phyloP scores from a whole-genome alignment of 2,329 filamentous ascomycete species.

The Acrocalymma vagum region DNA sequence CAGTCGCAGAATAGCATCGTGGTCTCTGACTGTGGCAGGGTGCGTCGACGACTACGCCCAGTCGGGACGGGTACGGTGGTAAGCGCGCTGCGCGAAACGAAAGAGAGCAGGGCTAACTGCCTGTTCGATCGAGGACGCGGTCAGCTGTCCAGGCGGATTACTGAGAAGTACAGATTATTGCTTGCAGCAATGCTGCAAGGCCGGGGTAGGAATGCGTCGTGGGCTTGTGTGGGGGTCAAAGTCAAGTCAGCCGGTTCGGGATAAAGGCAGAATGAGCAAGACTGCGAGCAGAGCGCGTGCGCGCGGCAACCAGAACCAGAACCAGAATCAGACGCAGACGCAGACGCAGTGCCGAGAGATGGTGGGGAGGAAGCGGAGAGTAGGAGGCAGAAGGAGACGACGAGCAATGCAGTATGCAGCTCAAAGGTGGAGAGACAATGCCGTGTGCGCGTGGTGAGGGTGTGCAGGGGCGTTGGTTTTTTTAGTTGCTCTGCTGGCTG shows the following conservation, averaged over 20 bases:
- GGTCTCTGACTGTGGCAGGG: slow-evolving; percentile 31
- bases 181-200: slow-evolving; percentile 17
- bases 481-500: too few relatives aligned
- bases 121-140: slow-evolving; percentile 4
- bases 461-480: too few relatives aligned
- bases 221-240: not conserved
- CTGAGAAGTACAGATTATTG: slow-evolving; percentile 10
- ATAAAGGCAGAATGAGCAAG: slow-evolving; percentile 1
- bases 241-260: slow-evolving; percentile 5
- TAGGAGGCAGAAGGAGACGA: slow-evolving; percentile 7
- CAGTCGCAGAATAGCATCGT: slow-evolving; percentile 40
- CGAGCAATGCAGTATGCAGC: slow-evolving; percentile 19
- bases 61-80: slow-evolving; percentile 31
- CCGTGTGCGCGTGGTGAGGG: slow-evolving; percentile 3
- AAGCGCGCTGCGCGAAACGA: slow-evolving; percentile 41
- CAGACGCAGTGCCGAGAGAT: not conserved
- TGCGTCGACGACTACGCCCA: slow-evolving; percentile 28
- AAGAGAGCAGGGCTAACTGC: too few relatives aligned
- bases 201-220: slow-evolving; percentile 3
- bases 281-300: too few relatives aligned
- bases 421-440: too few relatives aligned
- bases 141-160: slow-evolving; percentile 19
- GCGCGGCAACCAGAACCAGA: too few relatives aligned
- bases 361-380: slow-evolving; percentile 4
- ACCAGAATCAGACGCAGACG: not conserved